Base-by-base conservation (phyloP, 1,284 basidiomycete genomes). In the Apiotrichum mycotoxinovorans region DNA sequence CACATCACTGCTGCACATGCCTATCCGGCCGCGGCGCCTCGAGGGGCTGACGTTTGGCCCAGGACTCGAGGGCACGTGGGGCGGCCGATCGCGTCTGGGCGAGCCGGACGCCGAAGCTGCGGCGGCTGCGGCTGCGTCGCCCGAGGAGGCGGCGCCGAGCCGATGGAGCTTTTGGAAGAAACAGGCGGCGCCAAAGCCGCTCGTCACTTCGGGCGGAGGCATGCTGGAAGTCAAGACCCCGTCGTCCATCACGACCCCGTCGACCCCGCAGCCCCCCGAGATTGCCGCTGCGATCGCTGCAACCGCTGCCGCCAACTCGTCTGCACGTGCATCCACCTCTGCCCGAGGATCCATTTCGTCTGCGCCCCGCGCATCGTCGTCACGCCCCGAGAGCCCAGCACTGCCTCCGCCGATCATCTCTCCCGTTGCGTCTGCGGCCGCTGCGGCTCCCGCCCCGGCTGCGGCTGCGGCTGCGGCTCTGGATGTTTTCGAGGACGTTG, bases 141-240 rank as follows among this genome's bases (percentile, higher is more conserved):
- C 30, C 5, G 47, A 52, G 30, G 58, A 62, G 4, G 33, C 52
- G 12, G 34, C 47, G 14, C 25, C 60, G 55, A 54, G 58, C 57
- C 22, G 66, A 23, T 78, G 76, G 76, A 66, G 66, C 25, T 74
- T 78, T 58, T 78, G 75, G 75, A 65, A 66, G 45, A 68, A 69
- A 45, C 22, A 54, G 18, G 58, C 65, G 0, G 37, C 63, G 15
- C 66, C 68, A 15, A 65, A 68, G 48, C 68, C 69, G 22, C 65
- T 76, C 11, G 65, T 66, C 8, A 78, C 76, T 2, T 71, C 68
- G 17, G 76, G 76, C 1, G 76, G 76, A 14, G 75, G 71, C 7
- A 54, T 75, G 9, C 58, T 78, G 20, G 74, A 78, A 51, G 64
- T 72, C 55, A 78, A 76, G 58, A 55, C 63, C 37, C 58, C 51